These are phyloP conservation scores for Simmondsia chinensis DNA, from an alignment of 148 eudicot species.

Conservation along the genomic window DNA sequence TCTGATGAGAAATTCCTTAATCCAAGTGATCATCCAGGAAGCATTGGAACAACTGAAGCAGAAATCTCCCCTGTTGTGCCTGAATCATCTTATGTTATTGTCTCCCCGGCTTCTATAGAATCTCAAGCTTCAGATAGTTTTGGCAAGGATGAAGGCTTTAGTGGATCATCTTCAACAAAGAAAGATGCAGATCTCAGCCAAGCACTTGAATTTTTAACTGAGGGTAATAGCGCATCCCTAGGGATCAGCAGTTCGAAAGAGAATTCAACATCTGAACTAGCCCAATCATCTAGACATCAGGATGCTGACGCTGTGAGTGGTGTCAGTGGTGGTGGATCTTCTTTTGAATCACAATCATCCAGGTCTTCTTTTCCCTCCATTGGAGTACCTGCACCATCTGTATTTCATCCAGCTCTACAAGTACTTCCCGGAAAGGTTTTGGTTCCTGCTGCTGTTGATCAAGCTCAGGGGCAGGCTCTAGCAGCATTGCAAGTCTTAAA, in stretches of 20 bases:
- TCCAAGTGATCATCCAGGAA: conserved; percentile 16
- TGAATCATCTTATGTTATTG: conserved; percentile 12
- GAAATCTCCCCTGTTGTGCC: conserved; percentile 12
- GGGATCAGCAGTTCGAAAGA: conserved; percentile 19
- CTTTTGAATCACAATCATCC: conserved; percentile 27
- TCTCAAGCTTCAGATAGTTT: conserved; percentile 12
- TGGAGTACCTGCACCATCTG: conserved; percentile 90
- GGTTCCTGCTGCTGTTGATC: conserved; percentile 85
- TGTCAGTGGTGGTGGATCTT: conserved; percentile 19
- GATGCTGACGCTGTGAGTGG: conserved; percentile 17
- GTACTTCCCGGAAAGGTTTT: conserved; percentile 71
- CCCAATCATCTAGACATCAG: conserved; percentile 24
- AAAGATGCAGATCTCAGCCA: conserved; percentile 23
- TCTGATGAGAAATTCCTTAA: conserved; percentile 16
- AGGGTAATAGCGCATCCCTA: conserved; percentile 14
- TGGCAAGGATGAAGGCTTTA: conserved; percentile 12
- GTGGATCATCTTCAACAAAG: conserved; percentile 12
- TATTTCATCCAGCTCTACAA: conserved; percentile 68
- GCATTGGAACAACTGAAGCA: conserved; percentile 14
- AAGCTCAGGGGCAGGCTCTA: conserved; percentile 81
- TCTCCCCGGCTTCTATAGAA: conserved; percentile 17
- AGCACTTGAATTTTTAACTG: conserved; percentile 18
- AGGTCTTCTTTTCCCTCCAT: conserved; percentile 33
- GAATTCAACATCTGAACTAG: conserved; percentile 18
- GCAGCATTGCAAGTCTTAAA: conserved; percentile 90